A percentile compares a stretch with the other conserved stretches of the same genome.
These are phyloP conservation scores for Euphorbia lathyris DNA, from an alignment of 345 rosid species.

Conservation along the genomic window DNA sequence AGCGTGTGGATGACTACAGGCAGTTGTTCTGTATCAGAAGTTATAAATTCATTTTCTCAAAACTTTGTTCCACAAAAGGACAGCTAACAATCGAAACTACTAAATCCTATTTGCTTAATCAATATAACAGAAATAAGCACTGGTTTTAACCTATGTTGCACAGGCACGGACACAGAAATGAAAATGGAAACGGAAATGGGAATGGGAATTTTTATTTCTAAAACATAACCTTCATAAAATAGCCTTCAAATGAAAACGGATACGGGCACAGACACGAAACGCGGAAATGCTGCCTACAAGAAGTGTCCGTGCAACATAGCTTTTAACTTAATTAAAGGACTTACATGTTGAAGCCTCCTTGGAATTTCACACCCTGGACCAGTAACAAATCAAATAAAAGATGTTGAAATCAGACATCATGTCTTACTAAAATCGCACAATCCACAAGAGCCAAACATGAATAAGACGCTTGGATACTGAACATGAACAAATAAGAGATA, in stretches of 20 bases:
- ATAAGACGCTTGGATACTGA: no score
- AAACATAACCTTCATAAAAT: no score
- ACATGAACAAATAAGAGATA: constrained; percentile 64
- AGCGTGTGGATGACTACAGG: constrained; percentile 11
- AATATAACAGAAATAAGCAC: not conserved
- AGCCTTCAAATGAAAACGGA: no score
- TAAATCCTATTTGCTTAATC: not conserved
- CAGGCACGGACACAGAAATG: no score
- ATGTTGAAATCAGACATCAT: not conserved
- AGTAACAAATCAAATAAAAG: not conserved
- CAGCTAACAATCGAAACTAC: not conserved
- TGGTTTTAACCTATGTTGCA: not conserved
- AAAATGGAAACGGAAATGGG: no score
- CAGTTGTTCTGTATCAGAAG: constrained; percentile 9
- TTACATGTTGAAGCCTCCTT: not conserved
- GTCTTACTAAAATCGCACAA: not conserved
- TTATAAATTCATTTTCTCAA: not conserved
- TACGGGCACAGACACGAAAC: no score
- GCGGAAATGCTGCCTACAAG: no score
- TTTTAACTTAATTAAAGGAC: no score
- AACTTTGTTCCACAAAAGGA: not conserved
- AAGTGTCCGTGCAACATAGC: no score
- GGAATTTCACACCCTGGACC: constrained; percentile 15
- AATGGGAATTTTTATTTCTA: no score
- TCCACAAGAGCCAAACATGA: not conserved